Evolutionary conservation across 2,329 filamentous ascomycete genomes (phyloP).

Genomic region (Trichoderma sp.): DNA sequence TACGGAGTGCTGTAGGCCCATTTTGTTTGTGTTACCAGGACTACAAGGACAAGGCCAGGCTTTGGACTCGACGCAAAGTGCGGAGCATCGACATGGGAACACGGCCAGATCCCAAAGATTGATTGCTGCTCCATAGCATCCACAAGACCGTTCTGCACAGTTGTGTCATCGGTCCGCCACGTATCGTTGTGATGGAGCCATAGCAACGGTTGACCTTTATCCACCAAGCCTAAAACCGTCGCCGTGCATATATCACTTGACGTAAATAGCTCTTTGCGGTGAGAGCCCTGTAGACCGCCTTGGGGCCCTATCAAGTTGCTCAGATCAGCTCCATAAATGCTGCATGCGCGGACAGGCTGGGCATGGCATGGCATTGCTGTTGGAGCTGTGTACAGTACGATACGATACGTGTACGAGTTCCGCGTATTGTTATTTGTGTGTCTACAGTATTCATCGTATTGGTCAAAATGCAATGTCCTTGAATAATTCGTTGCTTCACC

Average conservation of each 20-base stretch:
- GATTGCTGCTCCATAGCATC: conserved; percentile 9
- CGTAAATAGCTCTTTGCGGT: conserved; percentile 7
- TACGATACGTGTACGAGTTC: not conserved
- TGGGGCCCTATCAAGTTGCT: not conserved
- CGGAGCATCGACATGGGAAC: not conserved
- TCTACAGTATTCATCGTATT: not conserved
- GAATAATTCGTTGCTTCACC: not conserved
- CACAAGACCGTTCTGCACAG: not conserved
- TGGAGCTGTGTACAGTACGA: not conserved
- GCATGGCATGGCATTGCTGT: not conserved
- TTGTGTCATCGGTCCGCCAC: conserved; percentile 14
- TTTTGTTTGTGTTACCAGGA: not conserved
- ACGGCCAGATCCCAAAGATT: conserved; percentile 2
- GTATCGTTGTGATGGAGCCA: conserved; percentile 6
- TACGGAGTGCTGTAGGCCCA: not conserved
- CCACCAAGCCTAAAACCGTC: not conserved
- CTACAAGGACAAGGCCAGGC: not conserved
- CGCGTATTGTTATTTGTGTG: not conserved
- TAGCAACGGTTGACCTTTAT: conserved; percentile 4
- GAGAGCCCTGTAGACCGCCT: conserved; percentile 3
- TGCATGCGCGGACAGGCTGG: not conserved
- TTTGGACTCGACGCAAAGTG: not conserved
- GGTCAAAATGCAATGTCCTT: not conserved
- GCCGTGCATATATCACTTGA: not conserved
- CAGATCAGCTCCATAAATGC: conserved; percentile 1